Base-by-base conservation (phyloP, 2,329 filamentous ascomycete species). In the Cordyceps cicadae region DNA sequence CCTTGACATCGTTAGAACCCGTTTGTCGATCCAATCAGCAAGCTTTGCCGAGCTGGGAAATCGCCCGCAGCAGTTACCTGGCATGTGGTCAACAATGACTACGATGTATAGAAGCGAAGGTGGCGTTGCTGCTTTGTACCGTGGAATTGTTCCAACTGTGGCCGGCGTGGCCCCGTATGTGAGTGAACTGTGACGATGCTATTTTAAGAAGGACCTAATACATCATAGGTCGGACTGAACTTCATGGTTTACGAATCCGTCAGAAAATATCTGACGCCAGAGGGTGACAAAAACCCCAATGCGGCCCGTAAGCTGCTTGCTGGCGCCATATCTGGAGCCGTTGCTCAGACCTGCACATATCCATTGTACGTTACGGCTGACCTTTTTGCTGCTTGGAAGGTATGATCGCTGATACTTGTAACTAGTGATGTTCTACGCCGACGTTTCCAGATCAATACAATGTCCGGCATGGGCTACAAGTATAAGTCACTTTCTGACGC, bases 161-260 rank as follows among this genome's bases (percentile, higher is more conserved):
- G 91, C 93, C 46, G 94, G 94, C 54, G 94, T 99, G 39, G 94
- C 94, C 46, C 94, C 94, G 66, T 97, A 97, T 72, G 93, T 90
- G 75, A 62, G 77, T 70, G 21, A 43, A 43, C 11, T 21, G 24
- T 26, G 17, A 39, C 19, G 21, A 29, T 19, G 15, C 32, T 15
- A 21, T 26, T 51, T 8, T 15, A 5, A 6, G 19, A 32, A 65
- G 68, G 49, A 69, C 17, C 46, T 64, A 46, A 59, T 34, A 43
- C 11, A 19, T 32, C n/a, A 43, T 66, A 92, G 87, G 89, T 99
- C 63, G 94, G 94, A 45, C 80, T 99, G 59, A 99, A 99, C 74
- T 99, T 99, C 74, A 97, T 97, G 92, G 91, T 90, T 6, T 99
- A 99, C 75, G 94, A 99, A 74, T 88, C 88, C 54, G 87, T 92